Base-by-base conservation (phyloP, 2,329 filamentous ascomycete species). In the Diaporthe sp. region DNA sequence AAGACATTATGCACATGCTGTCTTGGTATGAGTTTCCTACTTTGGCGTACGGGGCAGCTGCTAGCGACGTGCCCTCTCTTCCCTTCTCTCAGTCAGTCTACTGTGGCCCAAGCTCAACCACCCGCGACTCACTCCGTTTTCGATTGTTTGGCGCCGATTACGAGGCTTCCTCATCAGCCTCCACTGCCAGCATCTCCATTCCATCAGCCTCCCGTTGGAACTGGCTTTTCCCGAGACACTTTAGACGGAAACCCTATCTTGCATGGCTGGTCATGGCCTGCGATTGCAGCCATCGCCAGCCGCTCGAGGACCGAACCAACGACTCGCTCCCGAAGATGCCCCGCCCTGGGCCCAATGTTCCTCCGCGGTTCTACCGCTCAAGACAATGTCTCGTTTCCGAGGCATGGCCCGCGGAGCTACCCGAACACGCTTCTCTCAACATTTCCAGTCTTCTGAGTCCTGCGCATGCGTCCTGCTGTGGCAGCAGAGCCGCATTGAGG, bases 61-160 rank as follows among this genome's bases (percentile, higher is more conserved):
- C 62, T 49, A 49, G 62, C 62, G 28, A 68, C 31, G 19, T 68
- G 31, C 28, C 25, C 46, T 19, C n/a, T 22, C 25, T 46, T 13
- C 25, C 15, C 42, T 46, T 65, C 15, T 1, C 28, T 51, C 31
- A 51, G 39, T 46, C 60, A 34, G 34, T 34, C 8, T 39, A 49
- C 65, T 46, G 46, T 53, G 22, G 42, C 44, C 28, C 65, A 68
- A 51, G 46, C 62, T 68, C 46, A 6, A 53, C 62, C 46, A 68
- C n/a, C 46, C 46, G 65, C 65, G 46, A 68, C 65, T 39, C 31
- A n/a, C 46, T 53, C 65, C 65, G 49, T 70, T 70, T 70, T 70
- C 49, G 46, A 53, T 68, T 39, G 31, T 53, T 70, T 70, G 34
- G 65, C 22, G 61, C 42, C 61, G 19, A 19, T 17, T 17, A 19